Conservation (phyloP, 2,329 filamentous ascomycete genomes). For the Daldinia sp. region DNA sequence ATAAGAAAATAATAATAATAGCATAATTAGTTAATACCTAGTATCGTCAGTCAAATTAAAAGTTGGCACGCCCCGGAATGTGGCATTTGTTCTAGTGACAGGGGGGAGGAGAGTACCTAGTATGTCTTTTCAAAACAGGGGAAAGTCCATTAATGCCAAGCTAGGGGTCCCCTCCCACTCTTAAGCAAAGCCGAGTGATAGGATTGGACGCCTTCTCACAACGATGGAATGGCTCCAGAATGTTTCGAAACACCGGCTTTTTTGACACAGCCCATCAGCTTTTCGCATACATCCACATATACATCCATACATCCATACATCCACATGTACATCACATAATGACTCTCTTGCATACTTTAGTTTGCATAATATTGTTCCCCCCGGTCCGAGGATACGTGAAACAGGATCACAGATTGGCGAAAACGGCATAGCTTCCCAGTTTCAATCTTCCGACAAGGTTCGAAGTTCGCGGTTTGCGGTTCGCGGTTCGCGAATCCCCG, state of each 20-base stretch:
- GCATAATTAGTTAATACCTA: neutral
- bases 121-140: neutral
- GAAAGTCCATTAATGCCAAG: neutral
- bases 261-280: slow-evolving; percentile 7
- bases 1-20: slow-evolving; percentile 1
- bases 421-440: slow-evolving; percentile 28
- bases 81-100: slow-evolving; percentile 29
- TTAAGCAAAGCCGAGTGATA: slow-evolving; percentile 8
- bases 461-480: no score
- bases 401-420: slow-evolving; percentile 33
- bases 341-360: slow-evolving; percentile 29
- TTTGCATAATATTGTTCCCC: slow-evolving; percentile 35
- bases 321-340: no score
- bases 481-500: neutral
- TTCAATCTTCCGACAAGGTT: slow-evolving; percentile 27
- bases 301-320: no score
- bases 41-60: slow-evolving; percentile 37
- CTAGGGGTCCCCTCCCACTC: neutral
- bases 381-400: slow-evolving; percentile 36
- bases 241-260: slow-evolving; percentile 41
- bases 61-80: slow-evolving; percentile 39
- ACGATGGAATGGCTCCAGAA: slow-evolving; percentile 33
- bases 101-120: slow-evolving; percentile 19
- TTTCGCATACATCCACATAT: neutral
- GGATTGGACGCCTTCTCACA: slow-evolving; percentile 32